Evolutionary conservation across 306 rosid genomes (phyloP), one percentile per base, ranked within the genome.

Genomic region (Luffa acutangula): DNA sequence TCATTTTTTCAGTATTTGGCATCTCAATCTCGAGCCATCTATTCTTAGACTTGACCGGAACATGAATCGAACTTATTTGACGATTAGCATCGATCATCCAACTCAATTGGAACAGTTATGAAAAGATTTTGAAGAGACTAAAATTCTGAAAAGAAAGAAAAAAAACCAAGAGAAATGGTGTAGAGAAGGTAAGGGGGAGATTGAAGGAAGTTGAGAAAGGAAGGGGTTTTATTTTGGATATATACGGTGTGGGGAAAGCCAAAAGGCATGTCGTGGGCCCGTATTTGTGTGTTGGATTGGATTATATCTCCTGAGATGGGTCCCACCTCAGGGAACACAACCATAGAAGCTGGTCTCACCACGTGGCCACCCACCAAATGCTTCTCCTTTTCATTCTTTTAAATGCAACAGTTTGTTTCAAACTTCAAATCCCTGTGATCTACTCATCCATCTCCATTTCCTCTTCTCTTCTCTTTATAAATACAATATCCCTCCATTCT

Each of bases 291-390:
- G 84, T 87, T 85, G 84, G 88, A 85, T 84, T 84, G 85, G 89
- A 85, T 84, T 84, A 82, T 65, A 85, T 86, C 82, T 59, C 82
- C 90, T 85, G 87, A 87, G 37, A 76, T 37, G 87, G 88, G 87
- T 37, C 89, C 97, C 82, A 82, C 80, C 80, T 5, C 1, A 56
- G 59, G 91, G 89, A 82, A 81, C 83, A 82, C 72, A 81, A 82
- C 79, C 76, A 81, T 78, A 86, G 78, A 85, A 86, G 80, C 77
- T 80, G 79, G 85, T 85, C 75, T 74, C 87, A 89, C 93, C 97
- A 89, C 88, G 87, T 87, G 92, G 89, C 84, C 92, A 84, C 88
- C 56, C 81, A 84, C 82, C 71, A 70, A 86, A 42, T 72, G 58
- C 12, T 48, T 71, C 83, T 81, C 72, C 75, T 82, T 80, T 79